Evolutionary conservation across 2,329 filamentous ascomycete species (phyloP).

Genomic region (Phialophora expanda): DNA sequence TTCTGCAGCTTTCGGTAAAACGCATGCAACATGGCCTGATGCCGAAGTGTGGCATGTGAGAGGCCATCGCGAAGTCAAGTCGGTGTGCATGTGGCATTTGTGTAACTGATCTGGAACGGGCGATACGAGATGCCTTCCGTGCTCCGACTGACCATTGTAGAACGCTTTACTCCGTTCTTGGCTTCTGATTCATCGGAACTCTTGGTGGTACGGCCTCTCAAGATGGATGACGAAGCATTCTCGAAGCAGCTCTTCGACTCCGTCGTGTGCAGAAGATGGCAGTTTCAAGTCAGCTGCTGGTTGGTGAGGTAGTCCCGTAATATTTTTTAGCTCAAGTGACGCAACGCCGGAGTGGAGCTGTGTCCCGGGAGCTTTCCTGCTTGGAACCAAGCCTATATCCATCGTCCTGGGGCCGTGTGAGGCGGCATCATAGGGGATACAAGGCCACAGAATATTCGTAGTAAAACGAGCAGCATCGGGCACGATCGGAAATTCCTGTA

Average conservation of each 20-base stretch:
- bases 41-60: slow-evolving; percentile 30
- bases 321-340: slow-evolving; percentile 20
- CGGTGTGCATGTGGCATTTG: slow-evolving; percentile 24
- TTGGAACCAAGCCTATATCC: slow-evolving; percentile 17
- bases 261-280: slow-evolving; percentile 1
- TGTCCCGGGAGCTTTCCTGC: slow-evolving; percentile 13
- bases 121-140: background rate
- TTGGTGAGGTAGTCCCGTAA: slow-evolving; percentile 1
- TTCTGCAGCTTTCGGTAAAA: slow-evolving; percentile 19
- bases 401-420: slow-evolving; percentile 25
- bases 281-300: slow-evolving; percentile 4
- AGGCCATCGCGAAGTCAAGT: slow-evolving; percentile 6
- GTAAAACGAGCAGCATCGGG: background rate
- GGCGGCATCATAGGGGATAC: slow-evolving; percentile 12
- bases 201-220: background rate
- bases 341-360: slow-evolving; percentile 30
- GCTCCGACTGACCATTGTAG: background rate
- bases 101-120: slow-evolving; percentile 21
- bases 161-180: background rate
- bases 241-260: slow-evolving; percentile 3
- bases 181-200: background rate
- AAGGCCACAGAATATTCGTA: background rate
- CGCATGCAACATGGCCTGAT: slow-evolving; percentile 25
- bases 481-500: slow-evolving; percentile 8
- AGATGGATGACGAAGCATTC: background rate